phyloP scores from a whole-genome alignment of 768 basidiomycete genomes.

The Hygrocybe coccinea region DNA sequence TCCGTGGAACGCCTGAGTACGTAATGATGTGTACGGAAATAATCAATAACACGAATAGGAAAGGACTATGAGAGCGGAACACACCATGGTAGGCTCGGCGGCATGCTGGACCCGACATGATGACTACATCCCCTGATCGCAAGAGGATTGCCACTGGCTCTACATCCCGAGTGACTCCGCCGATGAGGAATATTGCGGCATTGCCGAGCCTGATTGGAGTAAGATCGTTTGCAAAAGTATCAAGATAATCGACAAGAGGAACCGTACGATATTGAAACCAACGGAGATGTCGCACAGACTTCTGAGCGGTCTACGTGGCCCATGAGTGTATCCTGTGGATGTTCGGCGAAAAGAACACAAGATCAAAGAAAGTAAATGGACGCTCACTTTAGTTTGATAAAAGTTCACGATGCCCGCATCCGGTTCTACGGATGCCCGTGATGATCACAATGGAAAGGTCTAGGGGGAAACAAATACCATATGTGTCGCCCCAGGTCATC shows the following conservation, averaged over 20 bases:
- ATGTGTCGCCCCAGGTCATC: slow-evolving; percentile 70
- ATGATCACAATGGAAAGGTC: slow-evolving; percentile 5
- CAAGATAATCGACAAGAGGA: too few relatives aligned
- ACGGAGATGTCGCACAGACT: slow-evolving; percentile 83
- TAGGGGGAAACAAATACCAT: slow-evolving; percentile 47
- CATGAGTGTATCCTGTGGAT: slow-evolving; percentile 81
- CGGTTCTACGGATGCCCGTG: slow-evolving; percentile 55
- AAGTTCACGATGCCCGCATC: slow-evolving; percentile 98
- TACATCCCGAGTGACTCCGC: slow-evolving; percentile 70
- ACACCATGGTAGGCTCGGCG: slow-evolving; percentile 90
- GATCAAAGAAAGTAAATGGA: not conserved
- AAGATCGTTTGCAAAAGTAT: not conserved
- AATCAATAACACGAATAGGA: too few relatives aligned
- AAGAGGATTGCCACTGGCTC: slow-evolving; percentile 79
- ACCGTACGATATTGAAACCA: slow-evolving; percentile 89
- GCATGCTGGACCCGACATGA: slow-evolving; percentile 88
- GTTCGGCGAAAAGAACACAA: not conserved
- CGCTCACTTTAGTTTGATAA: slow-evolving; percentile 70
- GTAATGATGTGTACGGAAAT: not conserved
- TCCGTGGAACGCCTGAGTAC: slow-evolving; percentile 71
- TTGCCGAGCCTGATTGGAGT: slow-evolving; percentile 70
- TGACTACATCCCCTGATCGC: slow-evolving; percentile 84
- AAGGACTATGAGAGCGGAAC: slow-evolving; percentile 15
- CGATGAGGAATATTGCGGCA: slow-evolving; percentile 85
- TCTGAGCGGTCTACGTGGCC: slow-evolving; percentile 97